Evolutionary conservation across 805 yeast genomes (phyloP).

Genomic region (Candida patagonica): DNA sequence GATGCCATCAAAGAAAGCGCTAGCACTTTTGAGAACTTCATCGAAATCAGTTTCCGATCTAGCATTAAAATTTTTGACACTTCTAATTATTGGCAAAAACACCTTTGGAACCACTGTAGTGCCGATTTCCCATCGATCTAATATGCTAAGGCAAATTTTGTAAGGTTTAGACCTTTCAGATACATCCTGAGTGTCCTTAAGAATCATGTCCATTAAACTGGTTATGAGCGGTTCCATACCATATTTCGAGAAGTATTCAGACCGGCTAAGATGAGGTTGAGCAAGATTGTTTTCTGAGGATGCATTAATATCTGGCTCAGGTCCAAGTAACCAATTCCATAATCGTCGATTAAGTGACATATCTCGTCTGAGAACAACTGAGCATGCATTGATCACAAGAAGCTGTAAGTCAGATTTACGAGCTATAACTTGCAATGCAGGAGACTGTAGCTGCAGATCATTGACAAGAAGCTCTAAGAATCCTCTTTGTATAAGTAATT

Average conservation of each 20-base stretch:
- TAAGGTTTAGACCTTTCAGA: slow-evolving; percentile 41
- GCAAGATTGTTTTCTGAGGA: slow-evolving; percentile 7
- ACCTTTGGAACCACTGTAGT: slow-evolving; percentile 59
- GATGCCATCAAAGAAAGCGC: slow-evolving; percentile 72
- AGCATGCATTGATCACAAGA: slow-evolving; percentile 53
- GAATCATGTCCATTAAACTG: slow-evolving; percentile 43
- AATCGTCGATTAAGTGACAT: slow-evolving; percentile 91
- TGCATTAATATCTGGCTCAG: slow-evolving; percentile 36
- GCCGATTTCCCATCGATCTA: slow-evolving; percentile 96
- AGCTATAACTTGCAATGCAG: slow-evolving; percentile 40
- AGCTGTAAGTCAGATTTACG: slow-evolving; percentile 45
- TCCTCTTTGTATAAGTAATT: slow-evolving; percentile 73
- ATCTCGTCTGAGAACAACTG: slow-evolving; percentile 69
- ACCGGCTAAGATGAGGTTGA: slow-evolving; percentile 24
- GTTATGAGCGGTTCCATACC: slow-evolving; percentile 43
- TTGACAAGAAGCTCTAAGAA: slow-evolving; percentile 71
- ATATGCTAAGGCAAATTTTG: slow-evolving; percentile 57
- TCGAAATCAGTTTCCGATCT: slow-evolving; percentile 24
- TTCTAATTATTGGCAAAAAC: slow-evolving; percentile 51
- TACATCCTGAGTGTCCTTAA: slow-evolving; percentile 23
- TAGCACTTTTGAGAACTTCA: slow-evolving; percentile 49
- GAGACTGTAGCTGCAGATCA: slow-evolving; percentile 56
- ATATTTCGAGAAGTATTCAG: slow-evolving; percentile 49
- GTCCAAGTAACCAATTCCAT: slow-evolving; percentile 91
- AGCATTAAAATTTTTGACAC: slow-evolving; percentile 13